phyloP scores from a whole-genome alignment of 768 basidiomycete genomes.

The Sistotremastrum suecicum region DNA sequence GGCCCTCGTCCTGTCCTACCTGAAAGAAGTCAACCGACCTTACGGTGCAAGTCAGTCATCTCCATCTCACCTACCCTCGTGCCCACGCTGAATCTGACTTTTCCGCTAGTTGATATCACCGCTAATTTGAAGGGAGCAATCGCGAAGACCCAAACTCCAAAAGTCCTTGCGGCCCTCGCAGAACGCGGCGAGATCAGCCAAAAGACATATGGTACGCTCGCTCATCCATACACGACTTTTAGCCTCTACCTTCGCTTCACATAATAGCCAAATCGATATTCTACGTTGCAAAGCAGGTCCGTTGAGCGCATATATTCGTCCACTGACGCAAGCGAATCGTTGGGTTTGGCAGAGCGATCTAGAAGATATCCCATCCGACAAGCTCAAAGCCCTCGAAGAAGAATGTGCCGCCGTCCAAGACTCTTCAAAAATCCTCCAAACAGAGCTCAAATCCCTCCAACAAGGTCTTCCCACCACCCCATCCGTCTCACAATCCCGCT shows the following conservation, averaged over 20 bases:
- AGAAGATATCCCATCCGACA: constrained; percentile 46
- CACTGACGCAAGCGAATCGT: not conserved
- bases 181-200: constrained; percentile 73
- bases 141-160: constrained; percentile 71
- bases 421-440: constrained; percentile 36
- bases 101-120: constrained; percentile 53
- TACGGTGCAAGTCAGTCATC: constrained; percentile 49
- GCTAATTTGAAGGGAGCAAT: constrained; percentile 86
- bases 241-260: not conserved
- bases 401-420: constrained; percentile 47
- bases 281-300: constrained; percentile 59
- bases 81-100: not conserved
- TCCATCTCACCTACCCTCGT: not conserved
- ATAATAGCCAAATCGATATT: constrained; percentile 66
- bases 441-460: constrained; percentile 35
- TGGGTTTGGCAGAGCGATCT: constrained; percentile 43
- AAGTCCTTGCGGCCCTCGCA: constrained; percentile 68
- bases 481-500: not conserved
- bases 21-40: constrained; percentile 73
- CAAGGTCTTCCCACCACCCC: constrained; percentile 22
- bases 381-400: constrained; percentile 43
- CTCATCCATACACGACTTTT: not conserved
- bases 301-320: not conserved
- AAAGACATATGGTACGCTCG: constrained; percentile 60
- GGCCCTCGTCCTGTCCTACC: constrained; percentile 61